A percentile compares a stretch with the other conserved stretches of the same genome.
Conservation (phyloP, 306 rosid species). For the Cucumis hystrix region DNA sequence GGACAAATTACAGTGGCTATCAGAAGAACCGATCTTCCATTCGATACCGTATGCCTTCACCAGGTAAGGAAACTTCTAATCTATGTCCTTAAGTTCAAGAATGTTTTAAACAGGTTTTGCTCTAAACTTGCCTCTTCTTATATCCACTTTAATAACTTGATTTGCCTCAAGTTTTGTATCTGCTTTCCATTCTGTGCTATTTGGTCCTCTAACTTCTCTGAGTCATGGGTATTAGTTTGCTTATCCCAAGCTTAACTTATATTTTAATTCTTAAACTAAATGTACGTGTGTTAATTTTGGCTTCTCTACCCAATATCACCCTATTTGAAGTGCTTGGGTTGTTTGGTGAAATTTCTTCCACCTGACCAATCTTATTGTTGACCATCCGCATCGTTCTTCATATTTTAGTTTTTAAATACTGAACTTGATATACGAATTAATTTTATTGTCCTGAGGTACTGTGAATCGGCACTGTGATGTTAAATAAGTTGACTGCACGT, state of each 20-base stretch:
- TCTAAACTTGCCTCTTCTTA: neutral
- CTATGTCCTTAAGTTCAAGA: neutral
- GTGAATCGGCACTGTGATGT: neutral
- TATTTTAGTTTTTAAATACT: neutral
- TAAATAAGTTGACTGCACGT: neutral
- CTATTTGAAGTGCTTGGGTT: neutral
- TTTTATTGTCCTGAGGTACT: neutral
- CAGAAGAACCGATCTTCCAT: constrained; percentile 77
- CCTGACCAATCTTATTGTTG: neutral
- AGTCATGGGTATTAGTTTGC: neutral
- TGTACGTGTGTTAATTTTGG: neutral
- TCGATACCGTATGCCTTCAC: constrained; percentile 49
- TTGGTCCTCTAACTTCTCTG: neutral
- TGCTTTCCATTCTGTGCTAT: neutral
- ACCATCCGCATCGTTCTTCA: neutral
- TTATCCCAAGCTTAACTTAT: neutral
- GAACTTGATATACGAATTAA: neutral
- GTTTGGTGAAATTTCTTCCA: neutral
- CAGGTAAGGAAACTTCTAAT: constrained; percentile 39
- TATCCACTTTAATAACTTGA: neutral
- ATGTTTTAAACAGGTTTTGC: neutral
- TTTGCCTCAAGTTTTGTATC: neutral
- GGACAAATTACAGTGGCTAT: constrained; percentile 30
- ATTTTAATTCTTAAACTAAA: neutral
- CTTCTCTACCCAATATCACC: neutral